Base-by-base conservation (phyloP, 306 rosid genomes). In the Sicyos edulis region DNA sequence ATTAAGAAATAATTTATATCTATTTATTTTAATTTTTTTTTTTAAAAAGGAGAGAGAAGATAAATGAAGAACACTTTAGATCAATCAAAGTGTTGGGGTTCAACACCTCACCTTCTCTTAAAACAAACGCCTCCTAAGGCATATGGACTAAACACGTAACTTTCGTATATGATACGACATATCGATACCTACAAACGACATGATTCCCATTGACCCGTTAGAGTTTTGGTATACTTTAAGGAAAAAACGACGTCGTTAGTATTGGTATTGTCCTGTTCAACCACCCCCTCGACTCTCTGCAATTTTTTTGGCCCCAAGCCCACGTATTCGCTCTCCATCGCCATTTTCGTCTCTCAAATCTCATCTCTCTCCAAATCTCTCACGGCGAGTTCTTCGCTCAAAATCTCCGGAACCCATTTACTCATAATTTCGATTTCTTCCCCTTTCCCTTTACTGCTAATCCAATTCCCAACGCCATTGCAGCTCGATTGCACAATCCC, bases 211-310 rank as follows among this genome's bases (percentile, higher is more conserved):
- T 67, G 72, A 67, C 56, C 72, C 72, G 15, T 21, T 21, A 22
- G 1, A 26, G 29, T 19, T 19, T 54, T n/a, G 0, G 10, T 54
- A 6, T 54, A 1, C 2, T 9, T 19, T 0, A 37, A 17, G 14
- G 6, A 0, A 20, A 62, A 67, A 66, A 26, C 72, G 72, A 21
- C 72, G 72, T 21, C 72, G 72, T 67, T 45, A 10, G 72, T 5
- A 1, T 40, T 40, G 70, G 53, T 47, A 67, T 67, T 67, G 72
- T 67, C 62, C 37, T 17, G 66, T 83, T 78, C 86, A 73, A 77
- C 60, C 78, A 79, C 82, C 86, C 86, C 96, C 84, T 45, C 73
- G 76, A 76, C 76, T 69, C 82, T 85, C 92, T 88, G 80, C 82
- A 70, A 81, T 84, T 80, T 77, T 87, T 76, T 87, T 83, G 86